Percentiles rank a stretch among this genome's conserved stretches.
Evolutionary conservation across 106 monocot genomes (phyloP).

Genomic region (Agapanthus africanus): DNA sequence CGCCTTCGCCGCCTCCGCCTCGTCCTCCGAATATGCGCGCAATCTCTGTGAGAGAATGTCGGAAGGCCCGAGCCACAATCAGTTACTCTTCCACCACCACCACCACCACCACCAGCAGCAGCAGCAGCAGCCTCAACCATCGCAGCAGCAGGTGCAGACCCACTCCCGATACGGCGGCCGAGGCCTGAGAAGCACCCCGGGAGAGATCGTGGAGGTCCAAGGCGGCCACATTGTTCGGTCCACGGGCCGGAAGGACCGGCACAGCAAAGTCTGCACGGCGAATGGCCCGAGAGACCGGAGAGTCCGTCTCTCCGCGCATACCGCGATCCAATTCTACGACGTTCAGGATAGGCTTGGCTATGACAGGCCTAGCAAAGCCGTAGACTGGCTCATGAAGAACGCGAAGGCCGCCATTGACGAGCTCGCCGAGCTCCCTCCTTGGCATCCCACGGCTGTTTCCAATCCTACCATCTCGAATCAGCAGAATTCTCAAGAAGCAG

Average conservation of each 20-base stretch:
- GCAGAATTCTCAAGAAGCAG: neutral
- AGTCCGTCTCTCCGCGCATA: constrained; percentile 81
- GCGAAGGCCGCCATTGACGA: constrained; percentile 81
- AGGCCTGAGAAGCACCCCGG: constrained; percentile 7
- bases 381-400: constrained; percentile 90
- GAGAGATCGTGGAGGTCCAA: constrained; percentile 67
- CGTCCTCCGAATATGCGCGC: neutral
- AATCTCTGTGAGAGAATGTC: neutral
- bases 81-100: neutral
- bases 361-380: constrained; percentile 93
- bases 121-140: too few relatives aligned
- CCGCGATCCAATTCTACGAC: constrained; percentile 97
- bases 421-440: constrained; percentile 35
- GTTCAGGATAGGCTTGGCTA: constrained; percentile 93
- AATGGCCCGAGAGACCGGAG: constrained; percentile 84
- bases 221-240: constrained; percentile 92
- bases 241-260: constrained; percentile 86
- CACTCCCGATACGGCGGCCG: neutral
- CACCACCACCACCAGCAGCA: neutral
- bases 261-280: constrained; percentile 97
- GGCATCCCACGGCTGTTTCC: constrained; percentile 25
- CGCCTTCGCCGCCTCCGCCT: neutral
- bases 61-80: neutral
- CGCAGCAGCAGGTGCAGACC: neutral
- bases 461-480: neutral